A percentile compares a stretch with the other conserved stretches of the same genome.
These are phyloP conservation scores for Candida silvicultrix DNA, from an alignment of 805 yeast genomes.

Conservation along the genomic window DNA sequence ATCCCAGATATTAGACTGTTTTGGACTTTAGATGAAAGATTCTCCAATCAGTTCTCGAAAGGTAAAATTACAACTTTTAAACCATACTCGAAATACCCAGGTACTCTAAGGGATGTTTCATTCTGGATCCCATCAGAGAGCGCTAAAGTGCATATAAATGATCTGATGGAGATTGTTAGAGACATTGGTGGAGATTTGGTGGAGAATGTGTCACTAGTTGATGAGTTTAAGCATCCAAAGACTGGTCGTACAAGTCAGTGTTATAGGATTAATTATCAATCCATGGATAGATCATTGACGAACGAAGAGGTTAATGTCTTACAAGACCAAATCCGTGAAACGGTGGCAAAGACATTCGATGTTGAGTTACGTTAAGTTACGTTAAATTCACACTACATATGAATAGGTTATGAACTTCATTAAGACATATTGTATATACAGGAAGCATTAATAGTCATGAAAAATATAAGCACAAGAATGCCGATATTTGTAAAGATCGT, in stretches of 20 bases:
- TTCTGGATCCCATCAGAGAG: conserved; percentile 69
- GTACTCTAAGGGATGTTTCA: conserved; percentile 79
- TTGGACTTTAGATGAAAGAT: conserved; percentile 83
- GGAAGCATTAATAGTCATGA: conserved; percentile 1
- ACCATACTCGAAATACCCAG: conserved; percentile 90
- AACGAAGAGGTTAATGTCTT: conserved; percentile 75
- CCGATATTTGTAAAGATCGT: background rate
- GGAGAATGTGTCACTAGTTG: conserved; percentile 76
- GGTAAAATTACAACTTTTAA: conserved; percentile 66
- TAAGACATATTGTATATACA: conserved; percentile 1
- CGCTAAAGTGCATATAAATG: conserved; percentile 63
- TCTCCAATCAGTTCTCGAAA: conserved; percentile 60
- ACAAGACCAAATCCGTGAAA: conserved; percentile 58
- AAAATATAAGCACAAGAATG: background rate
- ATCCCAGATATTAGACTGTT: conserved; percentile 92
- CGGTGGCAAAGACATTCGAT: conserved; percentile 43
- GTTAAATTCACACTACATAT: background rate
- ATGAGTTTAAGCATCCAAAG: conserved; percentile 82
- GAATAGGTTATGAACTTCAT: background rate
- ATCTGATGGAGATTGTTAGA: conserved; percentile 89
- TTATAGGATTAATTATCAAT: conserved; percentile 86
- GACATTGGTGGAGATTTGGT: conserved; percentile 80
- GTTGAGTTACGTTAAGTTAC: conserved; percentile 48
- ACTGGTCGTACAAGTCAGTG: conserved; percentile 73
- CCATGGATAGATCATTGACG: conserved; percentile 90